These are phyloP conservation scores for Pichia sp. DNA, from an alignment of 1,139 yeast species.

Conservation along the genomic window DNA sequence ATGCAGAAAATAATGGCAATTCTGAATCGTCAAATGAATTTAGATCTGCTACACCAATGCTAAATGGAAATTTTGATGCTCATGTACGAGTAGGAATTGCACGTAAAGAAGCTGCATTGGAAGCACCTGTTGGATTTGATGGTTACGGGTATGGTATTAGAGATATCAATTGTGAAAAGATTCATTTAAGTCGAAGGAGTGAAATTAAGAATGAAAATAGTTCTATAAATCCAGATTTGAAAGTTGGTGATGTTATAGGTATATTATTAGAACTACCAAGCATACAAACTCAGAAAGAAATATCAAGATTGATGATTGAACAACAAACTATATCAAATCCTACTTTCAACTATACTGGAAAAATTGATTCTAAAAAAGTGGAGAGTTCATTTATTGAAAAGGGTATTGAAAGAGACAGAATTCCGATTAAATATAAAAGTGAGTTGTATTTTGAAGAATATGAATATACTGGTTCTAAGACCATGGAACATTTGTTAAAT, in stretches of 20 bases:
- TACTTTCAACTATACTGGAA: neutral
- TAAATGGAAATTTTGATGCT: neutral
- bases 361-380: neutral
- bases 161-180: constrained; percentile 71
- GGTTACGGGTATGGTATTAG: constrained; percentile 90
- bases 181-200: constrained; percentile 68
- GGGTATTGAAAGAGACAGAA: constrained; percentile 66
- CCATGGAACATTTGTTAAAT: constrained; percentile 68
- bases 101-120: constrained; percentile 80
- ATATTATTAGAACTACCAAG: constrained; percentile 67
- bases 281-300: constrained; percentile 37
- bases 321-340: constrained; percentile 30
- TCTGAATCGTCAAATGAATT: constrained; percentile 27
- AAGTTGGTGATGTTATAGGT: constrained; percentile 79
- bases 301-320: constrained; percentile 31
- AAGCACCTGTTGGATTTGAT: constrained; percentile 95
- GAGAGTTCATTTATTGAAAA: constrained; percentile 8
- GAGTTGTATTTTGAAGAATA: constrained; percentile 78
- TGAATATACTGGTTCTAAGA: constrained; percentile 73
- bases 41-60: constrained; percentile 11
- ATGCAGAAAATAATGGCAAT: constrained; percentile 15
- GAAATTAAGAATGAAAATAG: constrained; percentile 26
- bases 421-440: constrained; percentile 78
- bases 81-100: constrained; percentile 78
- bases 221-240: constrained; percentile 45